These are phyloP conservation scores for Trifolium dubium DNA, from an alignment of 306 rosid species.

Conservation along the genomic window DNA sequence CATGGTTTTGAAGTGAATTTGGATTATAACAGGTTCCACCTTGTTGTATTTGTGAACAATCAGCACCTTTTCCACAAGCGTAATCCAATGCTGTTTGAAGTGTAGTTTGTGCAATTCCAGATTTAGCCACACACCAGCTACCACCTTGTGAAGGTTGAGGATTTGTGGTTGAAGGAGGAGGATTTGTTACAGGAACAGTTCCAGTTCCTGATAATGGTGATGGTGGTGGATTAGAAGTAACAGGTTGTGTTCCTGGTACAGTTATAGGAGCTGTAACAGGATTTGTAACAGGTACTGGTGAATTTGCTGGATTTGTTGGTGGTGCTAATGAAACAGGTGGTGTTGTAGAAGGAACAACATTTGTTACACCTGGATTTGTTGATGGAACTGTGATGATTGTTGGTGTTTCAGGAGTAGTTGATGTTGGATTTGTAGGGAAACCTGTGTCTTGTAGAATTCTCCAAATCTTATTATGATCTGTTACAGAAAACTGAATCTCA, in stretches of 20 bases:
- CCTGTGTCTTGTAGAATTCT: constrained; percentile 51
- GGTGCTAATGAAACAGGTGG: constrained; percentile 64
- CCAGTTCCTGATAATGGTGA: constrained; percentile 53
- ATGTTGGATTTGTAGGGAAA: constrained; percentile 58
- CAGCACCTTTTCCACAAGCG: constrained; percentile 76
- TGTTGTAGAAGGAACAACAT: constrained; percentile 64
- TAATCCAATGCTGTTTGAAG: constrained; percentile 87
- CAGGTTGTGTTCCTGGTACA: constrained; percentile 64
- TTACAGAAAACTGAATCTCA: constrained; percentile 48
- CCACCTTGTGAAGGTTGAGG: constrained; percentile 62
- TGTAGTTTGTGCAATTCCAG: constrained; percentile 60
- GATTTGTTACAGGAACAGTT: constrained; percentile 59
- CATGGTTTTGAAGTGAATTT: constrained; percentile 73
- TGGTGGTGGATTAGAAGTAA: constrained; percentile 76
- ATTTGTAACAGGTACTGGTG: constrained; percentile 59
- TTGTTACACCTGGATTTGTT: constrained; percentile 53
- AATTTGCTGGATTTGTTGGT: constrained; percentile 49
- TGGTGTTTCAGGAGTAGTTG: constrained; percentile 61
- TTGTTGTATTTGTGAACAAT: constrained; percentile 85
- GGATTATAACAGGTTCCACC: constrained; percentile 84
- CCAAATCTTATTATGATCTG: constrained; percentile 49
- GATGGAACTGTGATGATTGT: constrained; percentile 77
- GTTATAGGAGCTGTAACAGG: constrained; percentile 53
- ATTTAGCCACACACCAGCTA: constrained; percentile 89
- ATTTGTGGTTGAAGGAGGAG: constrained; percentile 66